Conservation (phyloP, 768 basidiomycete species). For the Amanita pallidorosea region DNA sequence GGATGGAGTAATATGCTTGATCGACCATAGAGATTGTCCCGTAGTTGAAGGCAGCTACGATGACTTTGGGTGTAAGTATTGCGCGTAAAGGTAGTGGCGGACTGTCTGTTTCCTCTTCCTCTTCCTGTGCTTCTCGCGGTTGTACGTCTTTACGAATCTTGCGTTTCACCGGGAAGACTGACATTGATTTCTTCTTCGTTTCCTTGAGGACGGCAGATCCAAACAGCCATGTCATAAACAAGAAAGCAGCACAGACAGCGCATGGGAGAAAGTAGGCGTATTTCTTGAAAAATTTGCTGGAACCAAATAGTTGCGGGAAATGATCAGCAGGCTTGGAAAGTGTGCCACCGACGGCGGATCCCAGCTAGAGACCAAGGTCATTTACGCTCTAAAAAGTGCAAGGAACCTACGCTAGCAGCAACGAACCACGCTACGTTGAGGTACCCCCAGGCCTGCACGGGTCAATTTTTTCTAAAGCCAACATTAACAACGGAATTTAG, state of each 20-base stretch:
- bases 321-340: constrained; percentile 18
- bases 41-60: no score
- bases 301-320: constrained; percentile 18
- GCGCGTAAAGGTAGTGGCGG: no score
- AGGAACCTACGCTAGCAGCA: constrained; percentile 9
- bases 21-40: constrained; percentile 39
- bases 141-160: no score
- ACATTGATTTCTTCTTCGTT: no score
- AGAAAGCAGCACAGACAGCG: constrained; percentile 39
- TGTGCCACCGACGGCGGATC: constrained; percentile 40
- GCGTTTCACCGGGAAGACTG: no score
- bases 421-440: constrained; percentile 16
- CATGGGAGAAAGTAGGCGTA: constrained; percentile 55
- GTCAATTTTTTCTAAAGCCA: background rate
- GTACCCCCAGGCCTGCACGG: constrained; percentile 18
- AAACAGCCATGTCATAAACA: constrained; percentile 19
- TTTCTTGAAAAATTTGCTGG: constrained; percentile 25
- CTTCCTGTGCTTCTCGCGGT: no score
- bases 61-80: no score
- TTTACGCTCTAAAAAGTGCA: background rate
- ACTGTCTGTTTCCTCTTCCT: no score
- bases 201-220: no score
- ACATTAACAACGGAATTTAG: background rate
- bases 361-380: background rate
- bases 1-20: constrained; percentile 43